Evolutionary conservation across 805 yeast genomes (phyloP), one percentile per base, ranked within the genome.

Genomic region (Saccharomycopsis microspora): DNA sequence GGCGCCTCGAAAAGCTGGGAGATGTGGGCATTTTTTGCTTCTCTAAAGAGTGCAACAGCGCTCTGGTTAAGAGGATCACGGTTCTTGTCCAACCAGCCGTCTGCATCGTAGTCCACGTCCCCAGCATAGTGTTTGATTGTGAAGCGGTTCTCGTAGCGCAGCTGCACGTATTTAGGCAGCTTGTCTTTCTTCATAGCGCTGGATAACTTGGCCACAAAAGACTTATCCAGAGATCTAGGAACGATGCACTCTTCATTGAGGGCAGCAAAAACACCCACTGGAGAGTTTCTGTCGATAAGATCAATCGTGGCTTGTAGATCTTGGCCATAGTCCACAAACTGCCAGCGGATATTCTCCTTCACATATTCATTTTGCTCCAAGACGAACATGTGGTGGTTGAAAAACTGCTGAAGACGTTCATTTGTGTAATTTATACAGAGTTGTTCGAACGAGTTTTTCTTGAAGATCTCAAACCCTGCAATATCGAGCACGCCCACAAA

Each of bases 401-500:
- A 90, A 64, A 90, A 97, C 66, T 90, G 97, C 66, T 90, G 97
- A 58, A 90, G 74, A 66, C 90, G 90, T 69, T 90, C 97, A 65
- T 89, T 89, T 41, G 97, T 97, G 64, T 89, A 89, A 64, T 89
- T 89, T 67, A 89, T 89, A 70, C 97, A 90, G 66, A 90, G 89
- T 65, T 90, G 97, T 67, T 90, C 97, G 59, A 90, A 90, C 6
- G 97, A 89, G 67, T 90, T 90, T 58, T 76, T 80, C 56, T 86
- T 88, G 63, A 90, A 90, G 67, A 90, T 97, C 66, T 90, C 97
- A 64, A 90, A 90, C 32, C 97, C 97, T 61, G 90, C 90, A 57
- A 90, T 90, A 80, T 90, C 98, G 58, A 90, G 74, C 32, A 90
- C 97, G 27, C 98, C 98, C 59, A 90, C 90, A 56, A 82, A 90